Percentiles rank a stretch among this genome's conserved stretches.
Conservation (phyloP, 2,329 filamentous ascomycete genomes). For the Alternaria novae-zelandiae region DNA sequence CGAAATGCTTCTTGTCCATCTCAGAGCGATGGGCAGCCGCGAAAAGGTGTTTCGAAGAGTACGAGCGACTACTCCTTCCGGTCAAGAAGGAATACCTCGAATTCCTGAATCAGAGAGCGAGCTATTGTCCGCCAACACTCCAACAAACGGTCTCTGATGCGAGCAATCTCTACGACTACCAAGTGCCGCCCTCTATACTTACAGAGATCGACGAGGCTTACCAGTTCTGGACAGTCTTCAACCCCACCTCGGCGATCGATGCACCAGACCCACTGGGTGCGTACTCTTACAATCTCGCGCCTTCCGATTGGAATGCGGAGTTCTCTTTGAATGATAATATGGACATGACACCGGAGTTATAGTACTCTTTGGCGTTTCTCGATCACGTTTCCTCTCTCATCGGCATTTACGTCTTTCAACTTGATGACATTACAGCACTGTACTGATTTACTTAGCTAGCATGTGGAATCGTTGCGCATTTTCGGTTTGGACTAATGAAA, state of each 20-base stretch:
- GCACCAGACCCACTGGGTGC: slow-evolving; percentile 25
- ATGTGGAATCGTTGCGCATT: not conserved
- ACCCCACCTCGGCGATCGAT: slow-evolving; percentile 34
- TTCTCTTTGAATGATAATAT: slow-evolving; percentile 37
- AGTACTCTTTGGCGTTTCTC: not conserved
- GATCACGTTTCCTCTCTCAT: not conserved
- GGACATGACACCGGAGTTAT: slow-evolving; percentile 20
- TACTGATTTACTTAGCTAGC: not conserved
- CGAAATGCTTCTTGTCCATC: slow-evolving; percentile 42
- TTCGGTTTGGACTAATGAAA: not conserved
- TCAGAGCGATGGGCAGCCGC: slow-evolving; percentile 46
- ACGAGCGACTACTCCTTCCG: slow-evolving; percentile 37
- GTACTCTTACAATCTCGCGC: slow-evolving; percentile 32
- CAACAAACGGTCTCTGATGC: slow-evolving; percentile 9
- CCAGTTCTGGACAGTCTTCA: slow-evolving; percentile 39
- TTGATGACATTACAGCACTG: not conserved
- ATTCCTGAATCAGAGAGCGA: slow-evolving; percentile 39
- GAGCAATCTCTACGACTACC: slow-evolving; percentile 20
- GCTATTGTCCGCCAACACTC: slow-evolving; percentile 17
- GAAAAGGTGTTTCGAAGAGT: slow-evolving; percentile 43
- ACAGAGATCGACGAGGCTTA: slow-evolving; percentile 36
- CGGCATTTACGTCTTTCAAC: not conserved
- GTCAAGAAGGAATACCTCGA: slow-evolving; percentile 44
- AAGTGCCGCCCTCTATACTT: slow-evolving; percentile 7
- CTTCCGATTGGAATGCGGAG: slow-evolving; percentile 42